Conservation (phyloP, 2,329 filamentous ascomycete genomes). For the Calonectria pauciramosa region DNA sequence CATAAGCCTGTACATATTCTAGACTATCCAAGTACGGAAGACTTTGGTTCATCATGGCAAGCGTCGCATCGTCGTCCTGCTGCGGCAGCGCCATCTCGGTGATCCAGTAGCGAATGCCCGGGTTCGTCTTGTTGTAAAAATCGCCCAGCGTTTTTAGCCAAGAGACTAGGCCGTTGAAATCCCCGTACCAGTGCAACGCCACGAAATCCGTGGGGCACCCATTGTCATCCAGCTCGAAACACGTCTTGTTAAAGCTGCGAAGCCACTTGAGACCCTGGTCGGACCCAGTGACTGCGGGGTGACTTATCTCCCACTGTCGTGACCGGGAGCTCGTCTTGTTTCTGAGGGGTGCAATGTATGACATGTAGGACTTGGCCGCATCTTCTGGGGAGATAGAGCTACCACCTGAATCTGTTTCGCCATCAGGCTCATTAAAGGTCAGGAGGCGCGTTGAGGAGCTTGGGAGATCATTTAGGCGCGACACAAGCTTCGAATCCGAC, state of each 20-base stretch:
- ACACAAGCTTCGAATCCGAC: conserved; percentile 40
- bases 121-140: conserved; percentile 50
- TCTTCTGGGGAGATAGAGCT: conserved; percentile 55
- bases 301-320: conserved; percentile 55
- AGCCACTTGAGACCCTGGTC: conserved; percentile 55
- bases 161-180: conserved; percentile 50
- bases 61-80: conserved; percentile 49
- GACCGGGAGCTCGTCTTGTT: conserved; percentile 29
- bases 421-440: conserved; percentile 59
- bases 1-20: conserved; percentile 53
- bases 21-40: conserved; percentile 51
- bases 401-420: conserved; percentile 54
- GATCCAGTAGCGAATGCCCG: conserved; percentile 51
- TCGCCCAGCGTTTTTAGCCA: conserved; percentile 53
- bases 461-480: conserved; percentile 46
- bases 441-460: conserved; percentile 55
- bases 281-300: conserved; percentile 58
- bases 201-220: conserved; percentile 58
- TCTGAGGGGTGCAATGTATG: conserved; percentile 53
- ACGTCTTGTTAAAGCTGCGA: conserved; percentile 55
- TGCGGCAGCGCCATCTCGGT: conserved; percentile 57
- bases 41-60: conserved; percentile 57
- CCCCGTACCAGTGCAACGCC: conserved; percentile 58
- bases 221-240: conserved; percentile 53
- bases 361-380: conserved; percentile 54